These are phyloP conservation scores for Penicillium arizonense DNA, from an alignment of 495 filamentous ascomycete genomes.

Conservation along the genomic window DNA sequence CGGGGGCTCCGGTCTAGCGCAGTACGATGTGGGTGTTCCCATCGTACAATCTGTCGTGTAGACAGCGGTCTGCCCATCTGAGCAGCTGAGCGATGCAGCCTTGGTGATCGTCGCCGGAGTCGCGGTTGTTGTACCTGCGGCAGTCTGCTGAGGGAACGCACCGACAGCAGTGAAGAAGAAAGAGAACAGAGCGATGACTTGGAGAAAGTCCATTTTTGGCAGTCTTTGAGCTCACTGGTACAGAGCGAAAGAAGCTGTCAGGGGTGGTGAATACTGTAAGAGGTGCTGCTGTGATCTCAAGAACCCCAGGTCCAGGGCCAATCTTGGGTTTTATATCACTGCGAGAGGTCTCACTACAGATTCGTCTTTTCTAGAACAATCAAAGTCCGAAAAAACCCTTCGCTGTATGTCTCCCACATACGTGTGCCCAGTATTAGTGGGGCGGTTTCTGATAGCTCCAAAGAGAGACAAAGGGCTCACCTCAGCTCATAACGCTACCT, in stretches of 20 bases:
- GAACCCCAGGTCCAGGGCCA: not conserved
- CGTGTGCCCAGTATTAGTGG: not conserved
- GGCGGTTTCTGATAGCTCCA: not conserved
- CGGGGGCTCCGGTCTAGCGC: slow-evolving; percentile 14
- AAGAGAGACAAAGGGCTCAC: not conserved
- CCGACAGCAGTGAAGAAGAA: slow-evolving; percentile 1
- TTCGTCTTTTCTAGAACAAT: no score
- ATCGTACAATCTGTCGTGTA: slow-evolving; percentile 30
- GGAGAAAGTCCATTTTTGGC: slow-evolving; percentile 4
- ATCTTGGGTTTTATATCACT: not conserved
- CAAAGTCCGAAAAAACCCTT: no score
- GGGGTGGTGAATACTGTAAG: no score
- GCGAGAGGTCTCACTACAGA: no score
- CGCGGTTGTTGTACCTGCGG: slow-evolving; percentile 1
- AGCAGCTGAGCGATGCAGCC: slow-evolving; percentile 14
- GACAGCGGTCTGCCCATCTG: slow-evolving; percentile 22
- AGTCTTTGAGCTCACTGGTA: no score
- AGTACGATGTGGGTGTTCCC: slow-evolving; percentile 24
- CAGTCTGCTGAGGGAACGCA: slow-evolving; percentile 12
- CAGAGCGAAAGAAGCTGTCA: no score
- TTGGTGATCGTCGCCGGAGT: slow-evolving; percentile 3
- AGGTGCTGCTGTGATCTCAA: not conserved
- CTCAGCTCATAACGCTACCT: not conserved
- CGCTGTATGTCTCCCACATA: not conserved
- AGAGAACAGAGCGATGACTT: not conserved